Conservation (phyloP, 352 stramenopile species). For the Saprolegnia parasitica region DNA sequence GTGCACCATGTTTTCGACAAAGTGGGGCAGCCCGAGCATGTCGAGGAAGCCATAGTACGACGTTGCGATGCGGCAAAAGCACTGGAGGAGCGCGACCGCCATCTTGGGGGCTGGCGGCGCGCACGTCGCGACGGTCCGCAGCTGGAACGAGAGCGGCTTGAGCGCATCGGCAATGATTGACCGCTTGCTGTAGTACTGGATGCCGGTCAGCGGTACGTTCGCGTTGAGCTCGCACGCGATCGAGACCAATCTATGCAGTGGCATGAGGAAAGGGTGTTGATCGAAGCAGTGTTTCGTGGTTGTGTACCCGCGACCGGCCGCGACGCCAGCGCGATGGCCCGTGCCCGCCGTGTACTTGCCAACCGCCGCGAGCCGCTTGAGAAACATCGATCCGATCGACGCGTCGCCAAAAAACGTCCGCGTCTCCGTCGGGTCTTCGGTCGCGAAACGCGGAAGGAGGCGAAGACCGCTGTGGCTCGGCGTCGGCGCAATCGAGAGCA, state of each 20-base stretch:
- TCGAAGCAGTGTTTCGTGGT: background rate
- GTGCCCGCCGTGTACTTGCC: conserved; percentile 46
- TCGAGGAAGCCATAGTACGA: conserved; percentile 84
- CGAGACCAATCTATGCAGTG: conserved; percentile 54
- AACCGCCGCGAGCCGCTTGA: conserved; percentile 68
- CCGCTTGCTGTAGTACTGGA: conserved; percentile 80
- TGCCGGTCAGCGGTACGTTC: conserved; percentile 81
- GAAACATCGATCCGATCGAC: conserved; percentile 71
- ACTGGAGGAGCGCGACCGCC: conserved; percentile 72
- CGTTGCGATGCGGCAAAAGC: conserved; percentile 78
- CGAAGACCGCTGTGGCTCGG: conserved; percentile 66
- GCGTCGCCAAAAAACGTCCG: conserved; percentile 75
- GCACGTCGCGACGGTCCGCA: conserved; percentile 68
- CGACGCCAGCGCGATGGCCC: conserved; percentile 36
- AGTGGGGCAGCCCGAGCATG: conserved; percentile 65
- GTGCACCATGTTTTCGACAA: conserved; percentile 75
- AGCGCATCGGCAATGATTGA: conserved; percentile 69
- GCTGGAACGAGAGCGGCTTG: conserved; percentile 69
- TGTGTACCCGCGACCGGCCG: conserved; percentile 62
- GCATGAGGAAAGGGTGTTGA: background rate
- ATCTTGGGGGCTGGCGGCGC: conserved; percentile 58
- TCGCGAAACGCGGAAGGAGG: conserved; percentile 63
- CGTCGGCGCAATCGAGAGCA: conserved; percentile 64
- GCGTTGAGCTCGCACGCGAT: conserved; percentile 88
- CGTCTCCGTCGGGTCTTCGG: conserved; percentile 60